These are phyloP conservation scores for Urochloa ruziziensis DNA, from an alignment of 176 grass and related monocot species.

Conservation along the genomic window DNA sequence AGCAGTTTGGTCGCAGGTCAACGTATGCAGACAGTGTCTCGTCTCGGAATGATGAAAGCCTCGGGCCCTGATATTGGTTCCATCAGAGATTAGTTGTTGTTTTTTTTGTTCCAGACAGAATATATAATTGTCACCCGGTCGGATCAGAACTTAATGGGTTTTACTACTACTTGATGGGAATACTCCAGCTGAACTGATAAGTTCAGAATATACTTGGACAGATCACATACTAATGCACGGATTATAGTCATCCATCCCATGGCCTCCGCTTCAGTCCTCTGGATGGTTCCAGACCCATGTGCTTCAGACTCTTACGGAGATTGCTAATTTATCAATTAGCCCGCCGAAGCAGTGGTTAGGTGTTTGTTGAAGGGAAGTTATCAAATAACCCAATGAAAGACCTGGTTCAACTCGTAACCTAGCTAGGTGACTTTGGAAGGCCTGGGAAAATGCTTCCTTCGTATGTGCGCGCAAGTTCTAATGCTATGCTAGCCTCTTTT, in stretches of 20 bases:
- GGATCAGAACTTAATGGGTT: neutral
- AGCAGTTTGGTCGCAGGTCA: neutral
- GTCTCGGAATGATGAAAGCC: neutral
- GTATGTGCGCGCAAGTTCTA: neutral
- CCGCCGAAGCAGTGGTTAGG: neutral
- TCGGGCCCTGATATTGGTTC: neutral
- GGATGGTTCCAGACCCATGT: neutral
- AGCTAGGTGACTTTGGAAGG: neutral
- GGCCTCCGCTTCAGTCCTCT: neutral
- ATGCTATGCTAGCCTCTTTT: too few relatives aligned
- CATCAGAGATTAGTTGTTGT: neutral
- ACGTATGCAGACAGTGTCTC: neutral
- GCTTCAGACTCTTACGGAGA: neutral
- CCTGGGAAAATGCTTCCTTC: too few relatives aligned
- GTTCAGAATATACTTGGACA: neutral
- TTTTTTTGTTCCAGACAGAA: too few relatives aligned
- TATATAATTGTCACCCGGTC: neutral
- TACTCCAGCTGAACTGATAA: neutral
- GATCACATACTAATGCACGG: neutral
- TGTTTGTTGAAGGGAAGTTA: conserved; percentile 18
- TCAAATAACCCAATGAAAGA: conserved; percentile 8
- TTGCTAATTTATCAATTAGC: neutral
- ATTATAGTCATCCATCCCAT: neutral
- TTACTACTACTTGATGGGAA: neutral
- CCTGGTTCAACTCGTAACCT: neutral